Conservation (phyloP, 331 rosid species). For the Quercus phellos region DNA sequence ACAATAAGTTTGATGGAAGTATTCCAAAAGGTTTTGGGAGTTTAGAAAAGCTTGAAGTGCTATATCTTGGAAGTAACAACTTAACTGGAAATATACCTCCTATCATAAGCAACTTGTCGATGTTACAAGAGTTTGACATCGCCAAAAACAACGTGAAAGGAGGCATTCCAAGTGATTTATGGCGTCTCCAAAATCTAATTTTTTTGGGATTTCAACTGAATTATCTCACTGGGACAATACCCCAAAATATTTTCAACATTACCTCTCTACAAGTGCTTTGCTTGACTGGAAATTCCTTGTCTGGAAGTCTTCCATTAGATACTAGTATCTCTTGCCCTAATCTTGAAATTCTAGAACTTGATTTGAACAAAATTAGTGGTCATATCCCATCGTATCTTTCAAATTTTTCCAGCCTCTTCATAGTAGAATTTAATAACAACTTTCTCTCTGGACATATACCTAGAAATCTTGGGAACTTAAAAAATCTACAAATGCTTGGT, state of each 20-base stretch:
- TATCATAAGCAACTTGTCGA: neutral
- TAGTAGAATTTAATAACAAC: fast-evolving
- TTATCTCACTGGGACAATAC: neutral
- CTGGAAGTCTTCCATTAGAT: neutral
- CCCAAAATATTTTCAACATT: neutral
- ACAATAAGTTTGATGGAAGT: neutral
- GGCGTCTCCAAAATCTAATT: neutral
- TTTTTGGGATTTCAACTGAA: fast-evolving
- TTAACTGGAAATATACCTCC: neutral
- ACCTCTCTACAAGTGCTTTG: fast-evolving
- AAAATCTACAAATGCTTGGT: fast-evolving
- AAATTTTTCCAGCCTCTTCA: fast-evolving
- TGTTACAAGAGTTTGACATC: fast-evolving
- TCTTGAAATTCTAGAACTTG: fast-evolving
- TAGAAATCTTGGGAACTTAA: too few relatives aligned
- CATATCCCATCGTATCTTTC: neutral
- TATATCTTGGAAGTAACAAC: neutral
- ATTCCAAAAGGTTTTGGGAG: neutral
- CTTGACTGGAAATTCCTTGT: fast-evolving
- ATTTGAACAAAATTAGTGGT: too few relatives aligned
- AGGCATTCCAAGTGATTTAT: neutral
- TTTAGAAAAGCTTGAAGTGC: too few relatives aligned
- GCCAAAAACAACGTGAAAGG: neutral
- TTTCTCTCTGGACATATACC: too few relatives aligned
- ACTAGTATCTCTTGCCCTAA: neutral